Percentiles rank a stretch among this genome's conserved stretches.
These are phyloP conservation scores for Kingdonia uniflora DNA, from an alignment of 164 flowering plant genomes.

Conservation along the genomic window DNA sequence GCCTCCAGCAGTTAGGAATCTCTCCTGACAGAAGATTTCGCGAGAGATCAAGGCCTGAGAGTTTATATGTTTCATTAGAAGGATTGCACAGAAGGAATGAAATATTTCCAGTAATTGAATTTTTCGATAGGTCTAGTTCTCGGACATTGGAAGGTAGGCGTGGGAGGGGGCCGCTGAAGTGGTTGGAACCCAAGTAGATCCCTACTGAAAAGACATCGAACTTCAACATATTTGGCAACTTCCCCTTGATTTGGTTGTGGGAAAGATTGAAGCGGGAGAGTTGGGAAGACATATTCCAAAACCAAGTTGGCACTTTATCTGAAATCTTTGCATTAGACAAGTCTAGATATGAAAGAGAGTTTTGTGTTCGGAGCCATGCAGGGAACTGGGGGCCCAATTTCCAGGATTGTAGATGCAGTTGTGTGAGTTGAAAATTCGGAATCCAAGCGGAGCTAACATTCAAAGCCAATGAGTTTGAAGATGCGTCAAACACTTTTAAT, in stretches of 20 bases:
- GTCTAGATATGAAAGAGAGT: not conserved
- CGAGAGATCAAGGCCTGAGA: constrained; percentile 1
- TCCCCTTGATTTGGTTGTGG: constrained; percentile 3
- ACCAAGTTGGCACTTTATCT: constrained; percentile 1
- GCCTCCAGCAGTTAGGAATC: constrained; percentile 1
- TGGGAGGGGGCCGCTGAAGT: not conserved
- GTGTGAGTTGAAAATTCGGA: constrained; percentile 3
- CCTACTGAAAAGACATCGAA: not conserved
- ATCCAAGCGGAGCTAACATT: constrained; percentile 9
- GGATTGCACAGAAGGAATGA: constrained; percentile 1
- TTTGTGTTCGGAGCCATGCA: constrained; percentile 2
- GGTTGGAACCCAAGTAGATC: not conserved
- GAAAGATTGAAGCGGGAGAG: constrained; percentile 1
- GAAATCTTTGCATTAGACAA: constrained; percentile 6
- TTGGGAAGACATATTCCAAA: not conserved
- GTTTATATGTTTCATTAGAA: not conserved
- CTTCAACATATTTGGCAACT: not conserved
- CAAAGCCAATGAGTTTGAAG: constrained; percentile 4
- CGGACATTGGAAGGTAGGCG: not conserved
- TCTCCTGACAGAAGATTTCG: constrained; percentile 3
- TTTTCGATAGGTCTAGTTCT: not conserved
- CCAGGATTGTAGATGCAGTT: not conserved
- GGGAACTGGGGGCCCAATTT: constrained; percentile 2
- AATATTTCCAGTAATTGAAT: constrained; percentile 1
- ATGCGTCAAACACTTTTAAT: not conserved